A percentile compares a stretch with the other conserved stretches of the same genome.
phyloP scores from a whole-genome alignment of 176 grass and related monocot species.

The Elymus sibiricus region DNA sequence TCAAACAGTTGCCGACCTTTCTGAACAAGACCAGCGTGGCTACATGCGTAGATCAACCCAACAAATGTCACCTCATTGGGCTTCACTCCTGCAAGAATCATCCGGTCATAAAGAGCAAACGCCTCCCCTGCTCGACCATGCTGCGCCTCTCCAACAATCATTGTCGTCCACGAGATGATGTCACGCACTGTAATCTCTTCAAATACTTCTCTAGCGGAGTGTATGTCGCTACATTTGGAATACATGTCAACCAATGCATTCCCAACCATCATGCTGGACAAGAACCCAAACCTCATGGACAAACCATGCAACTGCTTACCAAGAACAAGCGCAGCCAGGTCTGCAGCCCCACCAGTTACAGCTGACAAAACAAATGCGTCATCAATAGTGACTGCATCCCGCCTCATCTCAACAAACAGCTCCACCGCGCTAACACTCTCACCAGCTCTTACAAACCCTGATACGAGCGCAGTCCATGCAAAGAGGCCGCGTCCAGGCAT shows the following conservation, averaged over 20 bases:
- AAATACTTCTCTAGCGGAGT: slow-evolving; percentile 78
- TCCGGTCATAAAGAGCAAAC: slow-evolving; percentile 55
- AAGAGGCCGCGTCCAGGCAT: slow-evolving; percentile 66
- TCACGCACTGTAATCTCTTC: slow-evolving; percentile 43
- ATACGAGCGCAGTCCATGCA: slow-evolving; percentile 80
- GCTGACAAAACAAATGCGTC: slow-evolving; percentile 57
- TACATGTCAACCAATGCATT: slow-evolving; percentile 93
- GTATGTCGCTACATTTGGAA: slow-evolving; percentile 86
- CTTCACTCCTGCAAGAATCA: slow-evolving; percentile 60
- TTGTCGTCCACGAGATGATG: slow-evolving; percentile 80
- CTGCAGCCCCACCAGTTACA: slow-evolving; percentile 37
- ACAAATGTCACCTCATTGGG: slow-evolving; percentile 91
- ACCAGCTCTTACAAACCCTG: slow-evolving; percentile 58
- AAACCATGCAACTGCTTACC: slow-evolving; percentile 72
- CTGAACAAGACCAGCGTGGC: slow-evolving; percentile 84
- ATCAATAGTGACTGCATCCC: slow-evolving; percentile 52
- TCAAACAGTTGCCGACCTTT: slow-evolving; percentile 72
- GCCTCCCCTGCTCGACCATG: slow-evolving; percentile 57
- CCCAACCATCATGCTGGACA: slow-evolving; percentile 48
- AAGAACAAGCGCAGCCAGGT: slow-evolving; percentile 50
- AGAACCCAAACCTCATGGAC: slow-evolving; percentile 48
- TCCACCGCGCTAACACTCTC: slow-evolving; percentile 37
- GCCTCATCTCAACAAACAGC: slow-evolving; percentile 73
- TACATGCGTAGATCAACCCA: slow-evolving; percentile 89
- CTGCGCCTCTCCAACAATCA: slow-evolving; percentile 84